Percentiles rank a stretch among this genome's conserved stretches.
Conservation (phyloP, 305 asterid genomes). For the Fraxinus xanthoxyloides region DNA sequence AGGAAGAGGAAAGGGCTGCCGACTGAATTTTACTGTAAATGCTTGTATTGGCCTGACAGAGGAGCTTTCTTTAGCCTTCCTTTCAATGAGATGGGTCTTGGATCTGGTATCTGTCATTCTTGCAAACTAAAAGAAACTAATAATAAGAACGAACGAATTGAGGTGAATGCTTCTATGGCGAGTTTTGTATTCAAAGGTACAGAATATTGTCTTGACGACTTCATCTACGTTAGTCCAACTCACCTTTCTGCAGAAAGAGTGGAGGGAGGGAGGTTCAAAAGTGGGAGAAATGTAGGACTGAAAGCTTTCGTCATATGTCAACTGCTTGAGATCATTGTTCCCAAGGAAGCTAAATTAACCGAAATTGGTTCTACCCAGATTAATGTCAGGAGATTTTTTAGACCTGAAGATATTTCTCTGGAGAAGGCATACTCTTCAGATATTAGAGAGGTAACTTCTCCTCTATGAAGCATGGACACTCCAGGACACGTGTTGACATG, state of each 20-base stretch:
- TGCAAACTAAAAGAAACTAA: constrained; percentile 56
- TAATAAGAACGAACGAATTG: constrained; percentile 35
- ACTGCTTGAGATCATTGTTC: constrained; percentile 59
- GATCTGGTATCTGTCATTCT: constrained; percentile 74
- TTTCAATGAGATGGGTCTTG: constrained; percentile 56
- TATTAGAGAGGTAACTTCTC: constrained; percentile 69
- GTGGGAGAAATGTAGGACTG: constrained; percentile 92
- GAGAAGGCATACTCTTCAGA: constrained; percentile 87
- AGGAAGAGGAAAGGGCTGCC: constrained; percentile 70
- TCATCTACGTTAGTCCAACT: constrained; percentile 72
- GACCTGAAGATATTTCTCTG: constrained; percentile 76
- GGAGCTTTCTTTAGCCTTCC: constrained; percentile 88
- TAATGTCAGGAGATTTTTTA: constrained; percentile 73
- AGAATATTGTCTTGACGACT: constrained; percentile 62
- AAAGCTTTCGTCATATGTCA: constrained; percentile 76
- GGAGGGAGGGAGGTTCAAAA: constrained; percentile 60
- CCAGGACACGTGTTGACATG: background rate
- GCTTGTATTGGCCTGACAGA: constrained; percentile 77
- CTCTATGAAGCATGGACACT: background rate
- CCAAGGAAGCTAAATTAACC: constrained; percentile 37
- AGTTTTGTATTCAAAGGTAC: constrained; percentile 55
- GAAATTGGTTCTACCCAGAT: constrained; percentile 46
- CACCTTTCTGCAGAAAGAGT: constrained; percentile 49
- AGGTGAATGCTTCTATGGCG: constrained; percentile 42
- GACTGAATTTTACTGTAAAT: constrained; percentile 79